A percentile compares a stretch with the other conserved stretches of the same genome.
These are phyloP conservation scores for Tremellales sp. DNA, from an alignment of 1,284 basidiomycete species.

Conservation along the genomic window DNA sequence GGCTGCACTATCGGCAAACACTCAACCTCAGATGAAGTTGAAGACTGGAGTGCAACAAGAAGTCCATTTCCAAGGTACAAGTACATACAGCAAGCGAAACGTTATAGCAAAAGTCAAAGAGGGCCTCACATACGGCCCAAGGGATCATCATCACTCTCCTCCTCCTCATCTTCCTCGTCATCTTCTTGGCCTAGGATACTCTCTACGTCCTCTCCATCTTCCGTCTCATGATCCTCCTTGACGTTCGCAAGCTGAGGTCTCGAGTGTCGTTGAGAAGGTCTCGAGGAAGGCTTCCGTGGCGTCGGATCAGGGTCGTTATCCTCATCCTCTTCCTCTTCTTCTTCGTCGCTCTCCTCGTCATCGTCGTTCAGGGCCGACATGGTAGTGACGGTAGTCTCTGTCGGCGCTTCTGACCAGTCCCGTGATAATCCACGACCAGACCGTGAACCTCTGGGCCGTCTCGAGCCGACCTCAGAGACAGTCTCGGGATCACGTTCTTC, in stretches of 20 bases:
- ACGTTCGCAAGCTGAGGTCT: not conserved
- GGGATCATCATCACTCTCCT: constrained; percentile 23
- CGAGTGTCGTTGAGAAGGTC: not conserved
- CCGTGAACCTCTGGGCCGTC: constrained; percentile 5
- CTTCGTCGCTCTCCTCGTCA: constrained; percentile 5
- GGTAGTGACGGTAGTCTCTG: constrained; percentile 3
- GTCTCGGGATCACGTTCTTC: constrained; percentile 20
- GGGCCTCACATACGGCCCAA: too few species aligned
- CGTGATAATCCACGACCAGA: constrained; percentile 5
- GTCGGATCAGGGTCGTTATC: not conserved
- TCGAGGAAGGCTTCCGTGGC: constrained; percentile 1
- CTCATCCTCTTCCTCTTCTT: constrained; percentile 3
- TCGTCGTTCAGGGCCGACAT: constrained; percentile 10
- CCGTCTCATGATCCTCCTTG: constrained; percentile 3
- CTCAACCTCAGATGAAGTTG: too few species aligned
- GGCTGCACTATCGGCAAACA: too few species aligned
- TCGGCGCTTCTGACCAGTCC: constrained; percentile 3
- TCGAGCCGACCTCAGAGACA: constrained; percentile 17
- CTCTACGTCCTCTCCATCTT: constrained; percentile 17
- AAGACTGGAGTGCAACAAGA: too few species aligned
- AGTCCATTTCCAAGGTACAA: too few species aligned
- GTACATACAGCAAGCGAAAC: too few species aligned
- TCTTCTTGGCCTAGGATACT: constrained; percentile 11
- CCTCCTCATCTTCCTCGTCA: constrained; percentile 17
- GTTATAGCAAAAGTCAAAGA: too few species aligned